These are phyloP conservation scores for Stagonosporopsis chrysanthemi DNA, from an alignment of 2,329 filamentous ascomycete species.

Conservation along the genomic window DNA sequence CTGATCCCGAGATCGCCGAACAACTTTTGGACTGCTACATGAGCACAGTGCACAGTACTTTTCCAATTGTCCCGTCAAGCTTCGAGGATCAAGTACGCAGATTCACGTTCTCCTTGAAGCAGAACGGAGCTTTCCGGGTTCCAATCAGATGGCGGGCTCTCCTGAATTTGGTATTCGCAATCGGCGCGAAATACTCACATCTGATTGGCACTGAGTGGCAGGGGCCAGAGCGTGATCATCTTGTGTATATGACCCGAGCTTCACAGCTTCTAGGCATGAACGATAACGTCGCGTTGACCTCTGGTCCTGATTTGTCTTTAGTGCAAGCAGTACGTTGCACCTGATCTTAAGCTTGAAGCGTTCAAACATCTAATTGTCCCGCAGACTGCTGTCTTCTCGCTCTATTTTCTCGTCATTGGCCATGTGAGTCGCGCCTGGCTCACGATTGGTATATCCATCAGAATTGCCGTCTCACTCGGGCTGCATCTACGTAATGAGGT, in stretches of 20 bases:
- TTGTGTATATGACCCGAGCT: constrained; percentile 49
- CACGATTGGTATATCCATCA: constrained; percentile 47
- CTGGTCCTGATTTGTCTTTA: constrained; percentile 46
- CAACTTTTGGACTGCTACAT: constrained; percentile 48
- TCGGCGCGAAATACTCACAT: constrained; percentile 51
- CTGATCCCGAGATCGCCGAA: constrained; percentile 41
- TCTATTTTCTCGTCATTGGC: constrained; percentile 39
- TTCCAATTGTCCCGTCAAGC: constrained; percentile 37
- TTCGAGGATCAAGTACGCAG: constrained; percentile 33
- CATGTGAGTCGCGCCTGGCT: constrained; percentile 45
- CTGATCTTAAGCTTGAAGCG: constrained; percentile 4
- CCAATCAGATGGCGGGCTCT: constrained; percentile 46
- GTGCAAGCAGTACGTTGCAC: constrained; percentile 46
- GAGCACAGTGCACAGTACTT: constrained; percentile 45
- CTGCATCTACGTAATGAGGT: constrained; percentile 51
- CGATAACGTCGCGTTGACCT: constrained; percentile 28
- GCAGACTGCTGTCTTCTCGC: constrained; percentile 31
- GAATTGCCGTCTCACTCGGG: constrained; percentile 48
- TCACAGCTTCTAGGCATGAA: constrained; percentile 33
- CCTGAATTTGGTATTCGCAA: constrained; percentile 53
- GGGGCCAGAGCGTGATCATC: constrained; percentile 45
- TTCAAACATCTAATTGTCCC: constrained; percentile 16
- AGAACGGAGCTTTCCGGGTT: constrained; percentile 18
- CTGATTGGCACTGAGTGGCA: constrained; percentile 39
- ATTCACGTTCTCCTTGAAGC: constrained; percentile 21